These are phyloP conservation scores for Friedmanniomyces simplex DNA, from an alignment of 495 filamentous ascomycete species.

Conservation along the genomic window DNA sequence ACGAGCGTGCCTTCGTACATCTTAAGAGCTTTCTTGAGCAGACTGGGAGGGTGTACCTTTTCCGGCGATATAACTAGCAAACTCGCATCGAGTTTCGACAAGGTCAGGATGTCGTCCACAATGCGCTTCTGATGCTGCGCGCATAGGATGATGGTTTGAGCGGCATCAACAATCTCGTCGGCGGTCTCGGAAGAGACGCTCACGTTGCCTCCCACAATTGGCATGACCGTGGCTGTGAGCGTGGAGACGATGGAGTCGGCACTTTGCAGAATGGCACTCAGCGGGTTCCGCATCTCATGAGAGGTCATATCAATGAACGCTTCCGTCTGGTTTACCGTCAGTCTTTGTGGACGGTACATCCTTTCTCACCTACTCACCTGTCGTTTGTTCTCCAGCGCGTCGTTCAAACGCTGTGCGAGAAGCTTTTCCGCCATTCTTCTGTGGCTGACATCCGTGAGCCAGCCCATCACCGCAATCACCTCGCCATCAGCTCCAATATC, in stretches of 20 bases:
- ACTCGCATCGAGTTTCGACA: slow-evolving; percentile 71
- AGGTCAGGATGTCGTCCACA: slow-evolving; percentile 65
- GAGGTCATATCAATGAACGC: slow-evolving; percentile 84
- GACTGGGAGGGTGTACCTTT: slow-evolving; percentile 51
- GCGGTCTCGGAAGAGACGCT: background rate
- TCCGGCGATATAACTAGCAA: slow-evolving; percentile 57
- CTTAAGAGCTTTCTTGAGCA: slow-evolving; percentile 55
- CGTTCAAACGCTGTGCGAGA: slow-evolving; percentile 43
- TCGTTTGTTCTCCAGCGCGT: slow-evolving; percentile 34
- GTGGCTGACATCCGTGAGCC: slow-evolving; percentile 33
- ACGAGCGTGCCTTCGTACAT: slow-evolving; percentile 63
- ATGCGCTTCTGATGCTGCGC: slow-evolving; percentile 71
- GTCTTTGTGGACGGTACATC: no score
- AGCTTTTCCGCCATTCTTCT: slow-evolving; percentile 44
- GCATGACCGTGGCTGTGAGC: slow-evolving; percentile 34
- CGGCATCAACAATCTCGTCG: slow-evolving; percentile 44
- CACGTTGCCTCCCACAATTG: slow-evolving; percentile 2
- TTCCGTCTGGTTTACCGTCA: slow-evolving; percentile 29
- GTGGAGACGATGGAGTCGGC: slow-evolving; percentile 60
- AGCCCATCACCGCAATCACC: slow-evolving; percentile 58
- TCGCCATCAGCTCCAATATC: slow-evolving; percentile 44
- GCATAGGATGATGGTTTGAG: slow-evolving; percentile 64
- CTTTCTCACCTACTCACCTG: slow-evolving; percentile 7
- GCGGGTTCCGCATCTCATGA: slow-evolving; percentile 78
- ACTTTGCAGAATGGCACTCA: slow-evolving; percentile 70